A percentile compares a stretch with the other conserved stretches of the same genome.
phyloP scores from a whole-genome alignment of 495 filamentous ascomycete genomes.

The Daldinia childiae region DNA sequence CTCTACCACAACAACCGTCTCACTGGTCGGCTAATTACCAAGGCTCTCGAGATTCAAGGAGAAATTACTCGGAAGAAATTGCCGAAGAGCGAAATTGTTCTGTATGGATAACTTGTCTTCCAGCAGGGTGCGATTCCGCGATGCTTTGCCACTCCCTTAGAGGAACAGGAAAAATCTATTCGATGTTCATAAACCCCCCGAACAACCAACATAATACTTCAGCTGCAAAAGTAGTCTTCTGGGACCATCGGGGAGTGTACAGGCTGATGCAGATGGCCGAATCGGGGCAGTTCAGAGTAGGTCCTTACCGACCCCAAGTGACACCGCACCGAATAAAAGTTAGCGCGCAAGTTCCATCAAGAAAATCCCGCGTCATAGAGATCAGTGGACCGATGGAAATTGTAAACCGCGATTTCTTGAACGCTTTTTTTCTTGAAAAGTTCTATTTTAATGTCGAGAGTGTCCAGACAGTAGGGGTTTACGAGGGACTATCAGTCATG shows the following conservation, averaged over 20 bases:
- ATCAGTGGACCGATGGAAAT: neutral
- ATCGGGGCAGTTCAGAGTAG: neutral
- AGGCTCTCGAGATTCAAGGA: neutral
- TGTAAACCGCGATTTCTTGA: neutral
- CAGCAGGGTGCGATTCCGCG: neutral
- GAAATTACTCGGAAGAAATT: slow-evolving; percentile 6
- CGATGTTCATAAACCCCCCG: neutral
- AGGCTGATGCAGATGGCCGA: neutral
- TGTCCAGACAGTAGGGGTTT: neutral
- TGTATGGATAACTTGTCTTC: slow-evolving; percentile 8
- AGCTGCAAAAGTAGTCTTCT: slow-evolving; percentile 11
- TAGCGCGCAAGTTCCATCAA: neutral
- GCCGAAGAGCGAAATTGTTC: neutral
- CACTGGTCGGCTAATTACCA: slow-evolving; percentile 1
- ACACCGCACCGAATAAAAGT: neutral
- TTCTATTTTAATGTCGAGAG: neutral
- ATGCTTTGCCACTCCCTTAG: neutral
- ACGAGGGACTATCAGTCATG: neutral
- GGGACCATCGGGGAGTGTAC: neutral
- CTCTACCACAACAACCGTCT: neutral
- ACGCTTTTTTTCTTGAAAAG: neutral
- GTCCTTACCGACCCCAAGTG: neutral
- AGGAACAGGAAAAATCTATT: slow-evolving; percentile 8
- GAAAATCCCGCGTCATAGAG: neutral
- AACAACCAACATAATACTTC: neutral